Conservation (phyloP, 192 early-diverging fungal genomes). For the Helicostylum pulchrum region DNA sequence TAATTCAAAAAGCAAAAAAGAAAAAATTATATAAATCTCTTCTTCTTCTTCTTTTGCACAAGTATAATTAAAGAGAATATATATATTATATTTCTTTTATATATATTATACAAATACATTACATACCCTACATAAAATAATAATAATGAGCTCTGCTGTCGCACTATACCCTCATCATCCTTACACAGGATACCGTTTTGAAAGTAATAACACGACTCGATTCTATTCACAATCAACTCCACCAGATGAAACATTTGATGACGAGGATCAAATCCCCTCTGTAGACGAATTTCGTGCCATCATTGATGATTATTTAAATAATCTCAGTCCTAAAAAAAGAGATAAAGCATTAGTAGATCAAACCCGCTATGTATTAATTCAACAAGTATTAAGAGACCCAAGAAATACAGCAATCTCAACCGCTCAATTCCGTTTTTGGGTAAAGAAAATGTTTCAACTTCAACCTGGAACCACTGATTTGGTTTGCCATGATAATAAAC, state of each 20-base stretch:
- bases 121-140: background rate
- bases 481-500: constrained; percentile 51
- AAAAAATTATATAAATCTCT: constrained; percentile 1
- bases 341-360: constrained; percentile 50
- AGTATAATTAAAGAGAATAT: background rate
- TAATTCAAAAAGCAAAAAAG: constrained; percentile 2
- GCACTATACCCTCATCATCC: constrained; percentile 15
- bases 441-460: constrained; percentile 55
- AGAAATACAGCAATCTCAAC: constrained; percentile 53
- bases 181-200: constrained; percentile 19
- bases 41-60: background rate
- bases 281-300: constrained; percentile 43
- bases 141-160: constrained; percentile 12
- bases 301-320: constrained; percentile 47
- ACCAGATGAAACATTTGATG: constrained; percentile 15
- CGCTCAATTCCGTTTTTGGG: constrained; percentile 56
- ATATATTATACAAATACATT: background rate
- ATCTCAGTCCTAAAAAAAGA: constrained; percentile 49
- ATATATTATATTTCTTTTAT: background rate
- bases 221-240: constrained; percentile 10
- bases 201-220: constrained; percentile 10
- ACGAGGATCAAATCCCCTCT: constrained; percentile 41
- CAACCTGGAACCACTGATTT: constrained; percentile 34
- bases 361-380: constrained; percentile 47
- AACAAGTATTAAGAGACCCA: constrained; percentile 49